Conservation (phyloP, 1,284 basidiomycete genomes). For the Cryptococcus jaspeensis region DNA sequence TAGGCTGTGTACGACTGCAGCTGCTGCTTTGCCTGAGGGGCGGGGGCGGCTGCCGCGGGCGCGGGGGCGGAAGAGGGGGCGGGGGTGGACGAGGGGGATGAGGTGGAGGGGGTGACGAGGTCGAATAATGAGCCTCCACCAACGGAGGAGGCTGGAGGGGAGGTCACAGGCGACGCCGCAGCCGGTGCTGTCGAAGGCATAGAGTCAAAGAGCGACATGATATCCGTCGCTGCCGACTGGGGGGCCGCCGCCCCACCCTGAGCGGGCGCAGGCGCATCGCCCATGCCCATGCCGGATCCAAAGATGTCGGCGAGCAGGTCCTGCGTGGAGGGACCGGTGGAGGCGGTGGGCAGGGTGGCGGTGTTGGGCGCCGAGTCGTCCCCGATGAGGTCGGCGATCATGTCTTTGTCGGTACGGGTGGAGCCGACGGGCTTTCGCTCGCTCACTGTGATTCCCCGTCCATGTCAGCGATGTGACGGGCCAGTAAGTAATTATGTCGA, state of each 20-base stretch:
- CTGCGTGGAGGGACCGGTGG: slow-evolving; percentile 68
- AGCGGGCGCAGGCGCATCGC: slow-evolving; percentile 48
- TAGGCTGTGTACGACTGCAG: slow-evolving; percentile 81
- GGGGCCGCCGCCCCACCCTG: slow-evolving; percentile 43
- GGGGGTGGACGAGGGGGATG: slow-evolving; percentile 7
- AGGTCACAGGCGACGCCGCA: slow-evolving; percentile 33
- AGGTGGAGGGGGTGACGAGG: slow-evolving; percentile 27
- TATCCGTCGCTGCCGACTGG: slow-evolving; percentile 74
- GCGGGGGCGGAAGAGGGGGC: slow-evolving; percentile 22
- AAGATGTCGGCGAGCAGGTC: slow-evolving; percentile 94
- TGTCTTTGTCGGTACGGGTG: slow-evolving; percentile 72
- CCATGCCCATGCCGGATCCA: slow-evolving; percentile 58
- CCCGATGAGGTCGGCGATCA: slow-evolving; percentile 67
- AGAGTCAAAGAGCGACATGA: slow-evolving; percentile 80
- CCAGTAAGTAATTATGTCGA: slow-evolving; percentile 7
- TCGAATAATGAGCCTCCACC: slow-evolving; percentile 38
- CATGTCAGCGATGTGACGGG: not conserved
- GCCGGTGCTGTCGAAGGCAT: slow-evolving; percentile 17
- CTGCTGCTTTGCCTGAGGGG: slow-evolving; percentile 52
- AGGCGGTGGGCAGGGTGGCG: slow-evolving; percentile 24
- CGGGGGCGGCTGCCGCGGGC: slow-evolving; percentile 35
- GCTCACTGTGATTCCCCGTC: slow-evolving; percentile 58
- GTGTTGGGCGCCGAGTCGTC: slow-evolving; percentile 61
- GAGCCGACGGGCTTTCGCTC: slow-evolving; percentile 93
- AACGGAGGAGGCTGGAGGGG: slow-evolving; percentile 32